These are phyloP conservation scores for Trichoderma oligosporum DNA, from an alignment of 2,329 filamentous ascomycete genomes.

Conservation along the genomic window DNA sequence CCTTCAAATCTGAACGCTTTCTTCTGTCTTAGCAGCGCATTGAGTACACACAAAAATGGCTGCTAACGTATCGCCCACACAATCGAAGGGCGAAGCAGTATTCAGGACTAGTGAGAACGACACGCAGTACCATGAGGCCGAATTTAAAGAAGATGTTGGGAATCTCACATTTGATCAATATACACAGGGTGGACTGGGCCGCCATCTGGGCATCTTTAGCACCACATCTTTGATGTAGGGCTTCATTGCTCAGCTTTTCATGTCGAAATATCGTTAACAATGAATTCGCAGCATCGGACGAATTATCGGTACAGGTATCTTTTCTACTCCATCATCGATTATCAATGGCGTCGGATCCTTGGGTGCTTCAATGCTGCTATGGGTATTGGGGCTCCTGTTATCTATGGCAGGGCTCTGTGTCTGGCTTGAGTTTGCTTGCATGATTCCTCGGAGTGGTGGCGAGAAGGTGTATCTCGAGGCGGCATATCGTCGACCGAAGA, in stretches of 20 bases:
- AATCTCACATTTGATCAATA: conserved; percentile 24
- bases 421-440: conserved; percentile 23
- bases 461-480: conserved; percentile 24
- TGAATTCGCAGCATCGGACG: conserved; percentile 21
- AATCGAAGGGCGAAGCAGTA: neutral
- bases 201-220: conserved; percentile 24
- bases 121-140: neutral
- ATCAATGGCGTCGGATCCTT: conserved; percentile 23
- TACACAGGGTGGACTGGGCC: conserved; percentile 23
- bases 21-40: neutral
- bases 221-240: conserved; percentile 25
- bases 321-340: conserved; percentile 24
- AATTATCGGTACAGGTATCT: conserved; percentile 26
- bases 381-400: conserved; percentile 23
- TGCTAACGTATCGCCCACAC: conserved; percentile 1
- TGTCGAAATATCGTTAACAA: neutral
- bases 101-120: conserved; percentile 1
- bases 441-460: conserved; percentile 23
- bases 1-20: neutral
- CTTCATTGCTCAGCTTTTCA: neutral
- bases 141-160: conserved; percentile 21
- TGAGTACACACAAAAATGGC: neutral
- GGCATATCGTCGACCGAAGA: conserved; percentile 21
- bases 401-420: conserved; percentile 18
- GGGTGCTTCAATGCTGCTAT: conserved; percentile 23